Conservation (phyloP, 2,329 filamentous ascomycete species). For the Colletotrichum cereale region DNA sequence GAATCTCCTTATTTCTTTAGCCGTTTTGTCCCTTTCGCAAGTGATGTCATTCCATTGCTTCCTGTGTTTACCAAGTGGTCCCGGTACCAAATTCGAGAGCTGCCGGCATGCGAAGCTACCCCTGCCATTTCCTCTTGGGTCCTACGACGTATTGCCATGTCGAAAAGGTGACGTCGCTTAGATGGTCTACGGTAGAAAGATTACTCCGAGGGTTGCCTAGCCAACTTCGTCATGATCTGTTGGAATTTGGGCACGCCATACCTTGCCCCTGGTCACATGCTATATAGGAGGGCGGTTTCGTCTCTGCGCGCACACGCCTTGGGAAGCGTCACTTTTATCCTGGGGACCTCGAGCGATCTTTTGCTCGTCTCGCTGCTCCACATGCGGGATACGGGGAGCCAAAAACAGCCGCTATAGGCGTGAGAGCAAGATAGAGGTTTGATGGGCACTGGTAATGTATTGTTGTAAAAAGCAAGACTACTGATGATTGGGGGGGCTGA, state of each 20-base stretch:
- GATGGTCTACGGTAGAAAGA: background rate
- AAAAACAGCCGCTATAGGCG: too few relatives aligned
- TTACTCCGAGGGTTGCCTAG: background rate
- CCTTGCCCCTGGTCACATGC: background rate
- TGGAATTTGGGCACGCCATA: background rate
- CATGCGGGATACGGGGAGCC: too few relatives aligned
- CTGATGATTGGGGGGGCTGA: too few relatives aligned
- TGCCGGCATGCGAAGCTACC: background rate
- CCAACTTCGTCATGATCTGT: background rate
- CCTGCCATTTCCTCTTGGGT: background rate
- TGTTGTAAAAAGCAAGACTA: too few relatives aligned
- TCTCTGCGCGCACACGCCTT: too few relatives aligned
- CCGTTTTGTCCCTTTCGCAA: background rate
- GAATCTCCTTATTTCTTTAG: conserved; percentile 41
- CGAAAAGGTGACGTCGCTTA: background rate
- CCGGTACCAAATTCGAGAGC: background rate
- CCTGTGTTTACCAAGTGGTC: background rate
- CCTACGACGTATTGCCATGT: background rate
- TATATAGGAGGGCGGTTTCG: too few relatives aligned
- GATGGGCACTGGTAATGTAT: too few relatives aligned
- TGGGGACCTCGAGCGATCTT: too few relatives aligned
- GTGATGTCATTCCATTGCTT: background rate
- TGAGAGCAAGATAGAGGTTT: too few relatives aligned
- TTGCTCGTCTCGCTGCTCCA: too few relatives aligned
- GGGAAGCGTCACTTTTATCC: too few relatives aligned